phyloP scores from a whole-genome alignment of 2,329 filamentous ascomycete genomes.

The Alternaria gansuensis region DNA sequence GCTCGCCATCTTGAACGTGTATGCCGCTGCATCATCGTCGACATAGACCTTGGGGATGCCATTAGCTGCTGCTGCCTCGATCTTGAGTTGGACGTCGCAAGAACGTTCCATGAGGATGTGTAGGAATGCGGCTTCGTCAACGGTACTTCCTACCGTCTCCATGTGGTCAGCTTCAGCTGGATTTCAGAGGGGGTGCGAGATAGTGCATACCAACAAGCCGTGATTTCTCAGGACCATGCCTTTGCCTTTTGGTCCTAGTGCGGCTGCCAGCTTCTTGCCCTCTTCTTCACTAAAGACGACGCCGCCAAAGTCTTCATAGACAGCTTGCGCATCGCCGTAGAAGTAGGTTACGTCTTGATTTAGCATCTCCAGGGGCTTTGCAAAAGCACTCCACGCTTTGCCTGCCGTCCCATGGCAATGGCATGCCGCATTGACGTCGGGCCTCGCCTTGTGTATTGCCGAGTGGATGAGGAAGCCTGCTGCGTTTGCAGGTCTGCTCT shows the following conservation, averaged over 20 bases:
- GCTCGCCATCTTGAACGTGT: constrained; percentile 61
- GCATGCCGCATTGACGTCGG: constrained; percentile 71
- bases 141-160: constrained; percentile 71
- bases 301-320: constrained; percentile 72
- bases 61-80: constrained; percentile 71
- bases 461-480: constrained; percentile 76
- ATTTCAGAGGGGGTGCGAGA: not conserved
- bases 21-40: constrained; percentile 64
- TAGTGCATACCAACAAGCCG: constrained; percentile 63
- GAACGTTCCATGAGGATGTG: constrained; percentile 74
- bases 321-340: constrained; percentile 68
- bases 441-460: constrained; percentile 71
- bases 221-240: constrained; percentile 75
- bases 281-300: constrained; percentile 71
- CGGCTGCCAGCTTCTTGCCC: constrained; percentile 68
- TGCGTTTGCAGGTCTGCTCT: constrained; percentile 67
- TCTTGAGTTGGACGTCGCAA: constrained; percentile 72
- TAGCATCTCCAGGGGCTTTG: constrained; percentile 72
- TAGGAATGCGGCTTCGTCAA: constrained; percentile 77
- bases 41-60: constrained; percentile 63
- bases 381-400: constrained; percentile 74
- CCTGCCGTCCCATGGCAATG: constrained; percentile 74
- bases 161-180: constrained; percentile 9
- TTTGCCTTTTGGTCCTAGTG: constrained; percentile 69
- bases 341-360: constrained; percentile 73